A percentile compares a stretch with the other conserved stretches of the same genome.
These are phyloP conservation scores for Zygnema cylindricum DNA, from an alignment of 139 green algal species.

Conservation along the genomic window DNA sequence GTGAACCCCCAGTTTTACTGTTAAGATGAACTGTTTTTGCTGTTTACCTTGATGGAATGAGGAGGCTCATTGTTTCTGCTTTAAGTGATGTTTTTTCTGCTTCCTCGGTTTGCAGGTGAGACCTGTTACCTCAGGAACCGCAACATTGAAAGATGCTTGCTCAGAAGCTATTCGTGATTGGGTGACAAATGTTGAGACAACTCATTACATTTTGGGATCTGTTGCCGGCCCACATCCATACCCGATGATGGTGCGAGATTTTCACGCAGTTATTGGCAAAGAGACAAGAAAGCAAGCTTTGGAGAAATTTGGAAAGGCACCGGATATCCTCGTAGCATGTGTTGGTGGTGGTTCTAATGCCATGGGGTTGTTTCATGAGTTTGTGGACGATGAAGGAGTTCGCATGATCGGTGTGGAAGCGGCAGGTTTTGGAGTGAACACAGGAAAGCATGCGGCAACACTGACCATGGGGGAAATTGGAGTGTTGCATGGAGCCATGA, in stretches of 20 bases:
- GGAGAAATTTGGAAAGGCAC: constrained; percentile 85
- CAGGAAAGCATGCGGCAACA: constrained; percentile 94
- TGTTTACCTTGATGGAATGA: too few relatives aligned
- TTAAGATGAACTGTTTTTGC: too few relatives aligned
- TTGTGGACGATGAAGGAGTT: constrained; percentile 88
- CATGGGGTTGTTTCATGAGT: constrained; percentile 98
- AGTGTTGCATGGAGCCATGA: constrained; percentile 95
- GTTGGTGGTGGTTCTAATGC: constrained; percentile 97
- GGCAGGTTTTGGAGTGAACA: constrained; percentile 85
- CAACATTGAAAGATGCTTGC: constrained; percentile 97
- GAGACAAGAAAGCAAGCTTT: constrained; percentile 77
- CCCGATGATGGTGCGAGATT: constrained; percentile 92
- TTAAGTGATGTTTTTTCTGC: too few relatives aligned
- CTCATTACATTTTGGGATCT: constrained; percentile 98
- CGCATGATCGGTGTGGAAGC: constrained; percentile 71
- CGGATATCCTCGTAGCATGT: constrained; percentile 96
- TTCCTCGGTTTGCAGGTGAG: constrained; percentile 37
- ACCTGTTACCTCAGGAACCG: constrained; percentile 87
- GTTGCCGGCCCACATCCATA: constrained; percentile 97
- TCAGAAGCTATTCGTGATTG: constrained; percentile 98
- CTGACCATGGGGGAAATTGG: constrained; percentile 91
- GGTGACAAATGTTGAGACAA: constrained; percentile 99
- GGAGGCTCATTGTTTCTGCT: too few relatives aligned
- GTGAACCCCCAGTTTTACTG: too few relatives aligned
- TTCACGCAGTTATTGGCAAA: constrained; percentile 87